Evolutionary conservation across 805 yeast genomes (phyloP).

Genomic region (Nadsonia fulvescens): DNA sequence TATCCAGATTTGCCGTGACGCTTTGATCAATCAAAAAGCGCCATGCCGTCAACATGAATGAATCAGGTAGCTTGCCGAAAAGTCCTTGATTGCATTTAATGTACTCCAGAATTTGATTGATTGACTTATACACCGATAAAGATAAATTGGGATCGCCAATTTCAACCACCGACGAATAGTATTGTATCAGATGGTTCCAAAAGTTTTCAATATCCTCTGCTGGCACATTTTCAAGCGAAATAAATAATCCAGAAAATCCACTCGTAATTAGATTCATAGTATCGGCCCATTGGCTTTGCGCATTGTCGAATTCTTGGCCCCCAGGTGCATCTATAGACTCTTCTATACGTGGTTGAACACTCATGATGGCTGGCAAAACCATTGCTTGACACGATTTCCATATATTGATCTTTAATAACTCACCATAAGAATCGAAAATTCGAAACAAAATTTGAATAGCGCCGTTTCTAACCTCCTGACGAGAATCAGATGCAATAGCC

Average conservation of each 20-base stretch:
- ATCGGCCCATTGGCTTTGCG: slow-evolving; percentile 32
- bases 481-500: slow-evolving; percentile 39
- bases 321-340: slow-evolving; percentile 7
- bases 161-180: slow-evolving; percentile 25
- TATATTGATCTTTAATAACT: no score
- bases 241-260: slow-evolving; percentile 52
- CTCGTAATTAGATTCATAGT: slow-evolving; percentile 41
- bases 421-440: slow-evolving; percentile 61
- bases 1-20: slow-evolving; percentile 20
- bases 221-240: slow-evolving; percentile 28
- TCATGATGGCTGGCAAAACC: slow-evolving; percentile 31
- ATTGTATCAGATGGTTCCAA: slow-evolving; percentile 43
- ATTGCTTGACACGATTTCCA: slow-evolving; percentile 56
- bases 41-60: slow-evolving; percentile 12
- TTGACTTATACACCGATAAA: slow-evolving; percentile 34
- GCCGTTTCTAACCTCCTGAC: slow-evolving; percentile 77
- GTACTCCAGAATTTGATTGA: slow-evolving; percentile 29
- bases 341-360: slow-evolving; percentile 13
- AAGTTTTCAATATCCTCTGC: slow-evolving; percentile 17
- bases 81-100: slow-evolving; percentile 5
- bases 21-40: slow-evolving; percentile 25
- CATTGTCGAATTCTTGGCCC: slow-evolving; percentile 12
- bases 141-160: slow-evolving; percentile 35
- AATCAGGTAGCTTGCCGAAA: slow-evolving; percentile 7
- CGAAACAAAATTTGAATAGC: slow-evolving; percentile 78